Conservation (phyloP, 2,329 filamentous ascomycete species). For the Aspergillus aculeatinus region DNA sequence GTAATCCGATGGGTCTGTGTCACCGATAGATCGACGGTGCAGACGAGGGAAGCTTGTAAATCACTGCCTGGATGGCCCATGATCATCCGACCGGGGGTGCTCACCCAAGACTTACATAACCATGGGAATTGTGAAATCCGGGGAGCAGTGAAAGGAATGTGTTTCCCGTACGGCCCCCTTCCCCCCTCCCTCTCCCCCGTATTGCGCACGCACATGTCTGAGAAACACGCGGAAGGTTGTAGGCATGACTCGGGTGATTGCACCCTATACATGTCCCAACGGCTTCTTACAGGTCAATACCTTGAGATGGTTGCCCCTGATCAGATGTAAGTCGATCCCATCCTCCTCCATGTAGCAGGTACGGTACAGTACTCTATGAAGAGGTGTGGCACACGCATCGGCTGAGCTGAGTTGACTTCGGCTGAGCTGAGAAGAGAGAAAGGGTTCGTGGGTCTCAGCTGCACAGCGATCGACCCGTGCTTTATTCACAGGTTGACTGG, state of each 20-base stretch:
- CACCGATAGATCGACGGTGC: conserved; percentile 13
- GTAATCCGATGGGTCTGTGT: not conserved
- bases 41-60: conserved; percentile 9
- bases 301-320: not conserved
- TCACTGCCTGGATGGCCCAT: conserved; percentile 11
- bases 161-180: not conserved
- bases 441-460: conserved; percentile 3
- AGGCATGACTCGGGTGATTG: conserved; percentile 1
- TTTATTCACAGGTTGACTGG: not conserved
- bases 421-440: not conserved
- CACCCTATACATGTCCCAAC: not conserved
- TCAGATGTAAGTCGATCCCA: not conserved
- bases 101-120: conserved; percentile 9
- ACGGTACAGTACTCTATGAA: not conserved
- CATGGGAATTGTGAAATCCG: conserved; percentile 7
- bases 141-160: conserved; percentile 18
- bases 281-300: not conserved
- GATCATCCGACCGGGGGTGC: conserved; percentile 4
- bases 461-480: not conserved
- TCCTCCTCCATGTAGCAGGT: too few relatives aligned
- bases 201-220: conserved; percentile 9
- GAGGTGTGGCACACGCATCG: not conserved
- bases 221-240: conserved; percentile 11
- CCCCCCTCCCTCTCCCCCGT: not conserved
- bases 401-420: not conserved